Conservation (phyloP, 2,329 filamentous ascomycete species). For the Clarireedia monteithiana region DNA sequence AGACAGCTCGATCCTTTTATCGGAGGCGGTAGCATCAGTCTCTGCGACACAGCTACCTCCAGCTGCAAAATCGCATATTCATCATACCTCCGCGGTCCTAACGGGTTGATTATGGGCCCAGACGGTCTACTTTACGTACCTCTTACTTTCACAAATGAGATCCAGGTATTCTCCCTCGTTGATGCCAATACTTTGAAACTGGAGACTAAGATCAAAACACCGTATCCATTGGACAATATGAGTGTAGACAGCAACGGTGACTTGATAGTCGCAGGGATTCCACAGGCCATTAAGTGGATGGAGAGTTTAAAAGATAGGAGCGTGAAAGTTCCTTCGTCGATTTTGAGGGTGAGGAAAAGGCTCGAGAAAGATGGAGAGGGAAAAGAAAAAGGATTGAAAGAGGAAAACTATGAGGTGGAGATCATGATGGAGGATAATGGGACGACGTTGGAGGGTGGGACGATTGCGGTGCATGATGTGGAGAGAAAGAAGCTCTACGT, state of each 20-base stretch:
- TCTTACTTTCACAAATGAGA: conserved; percentile 15
- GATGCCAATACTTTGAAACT: conserved; percentile 14
- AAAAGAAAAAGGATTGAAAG: background rate
- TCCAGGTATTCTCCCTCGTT: conserved; percentile 20
- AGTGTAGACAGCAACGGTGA: conserved; percentile 31
- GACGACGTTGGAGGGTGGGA: background rate
- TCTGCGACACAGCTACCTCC: conserved; percentile 21
- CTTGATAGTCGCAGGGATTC: conserved; percentile 29
- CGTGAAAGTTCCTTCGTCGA: background rate
- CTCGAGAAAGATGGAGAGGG: background rate
- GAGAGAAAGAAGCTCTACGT: conserved; percentile 1
- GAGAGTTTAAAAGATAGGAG: conserved; percentile 21
- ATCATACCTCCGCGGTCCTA: conserved; percentile 25
- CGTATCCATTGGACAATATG: conserved; percentile 31
- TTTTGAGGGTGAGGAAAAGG: background rate
- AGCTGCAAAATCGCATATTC: conserved; percentile 25
- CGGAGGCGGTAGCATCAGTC: conserved; percentile 27
- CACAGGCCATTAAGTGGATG: conserved; percentile 20
- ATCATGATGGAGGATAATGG: conserved; percentile 7
- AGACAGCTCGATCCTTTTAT: conserved; percentile 23
- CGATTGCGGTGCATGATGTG: conserved; percentile 1
- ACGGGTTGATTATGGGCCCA: conserved; percentile 27
- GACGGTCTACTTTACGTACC: conserved; percentile 32
- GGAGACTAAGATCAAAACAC: conserved; percentile 23
- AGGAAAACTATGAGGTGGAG: background rate